Evolutionary conservation across 1,284 basidiomycete species (phyloP).

Genomic region (Pseudozyma flocculosa): DNA sequence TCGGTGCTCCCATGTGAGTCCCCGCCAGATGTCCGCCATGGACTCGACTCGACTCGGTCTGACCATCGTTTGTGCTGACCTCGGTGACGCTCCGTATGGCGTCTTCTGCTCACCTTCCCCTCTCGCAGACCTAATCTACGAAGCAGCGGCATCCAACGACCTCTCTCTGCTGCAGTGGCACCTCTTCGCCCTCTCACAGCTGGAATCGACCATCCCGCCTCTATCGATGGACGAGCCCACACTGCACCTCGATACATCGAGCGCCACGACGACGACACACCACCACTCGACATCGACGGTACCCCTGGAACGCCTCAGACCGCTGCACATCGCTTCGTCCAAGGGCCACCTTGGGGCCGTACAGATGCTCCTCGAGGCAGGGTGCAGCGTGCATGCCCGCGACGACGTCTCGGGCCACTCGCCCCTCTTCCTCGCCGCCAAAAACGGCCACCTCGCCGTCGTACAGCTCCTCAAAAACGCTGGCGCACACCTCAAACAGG

Average conservation of each 20-base stretch:
- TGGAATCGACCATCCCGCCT: conserved; percentile 22
- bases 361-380: conserved; percentile 69
- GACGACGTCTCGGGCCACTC: conserved; percentile 77
- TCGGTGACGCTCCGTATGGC: conserved; percentile 18
- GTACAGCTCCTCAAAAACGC: conserved; percentile 42
- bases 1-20: background rate
- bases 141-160: conserved; percentile 26
- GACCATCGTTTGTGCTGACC: background rate
- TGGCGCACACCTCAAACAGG: conserved; percentile 53
- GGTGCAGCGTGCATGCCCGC: conserved; percentile 77
- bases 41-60: background rate
- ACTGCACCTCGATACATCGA: conserved; percentile 3
- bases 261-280: conserved; percentile 6
- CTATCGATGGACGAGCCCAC: conserved; percentile 1
- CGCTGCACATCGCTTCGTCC: background rate
- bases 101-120: too few species aligned
- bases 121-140: conserved; percentile 38
- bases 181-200: conserved; percentile 21
- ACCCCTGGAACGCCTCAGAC: background rate
- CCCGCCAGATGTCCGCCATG: background rate
- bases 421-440: conserved; percentile 61
- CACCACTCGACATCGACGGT: background rate
- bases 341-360: conserved; percentile 62
- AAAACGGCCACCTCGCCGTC: conserved; percentile 34
- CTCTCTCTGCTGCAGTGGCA: conserved; percentile 30